A percentile compares a stretch with the other conserved stretches of the same genome.
Evolutionary conservation across 768 basidiomycete genomes (phyloP).

Genomic region (Amanita rimosa): DNA sequence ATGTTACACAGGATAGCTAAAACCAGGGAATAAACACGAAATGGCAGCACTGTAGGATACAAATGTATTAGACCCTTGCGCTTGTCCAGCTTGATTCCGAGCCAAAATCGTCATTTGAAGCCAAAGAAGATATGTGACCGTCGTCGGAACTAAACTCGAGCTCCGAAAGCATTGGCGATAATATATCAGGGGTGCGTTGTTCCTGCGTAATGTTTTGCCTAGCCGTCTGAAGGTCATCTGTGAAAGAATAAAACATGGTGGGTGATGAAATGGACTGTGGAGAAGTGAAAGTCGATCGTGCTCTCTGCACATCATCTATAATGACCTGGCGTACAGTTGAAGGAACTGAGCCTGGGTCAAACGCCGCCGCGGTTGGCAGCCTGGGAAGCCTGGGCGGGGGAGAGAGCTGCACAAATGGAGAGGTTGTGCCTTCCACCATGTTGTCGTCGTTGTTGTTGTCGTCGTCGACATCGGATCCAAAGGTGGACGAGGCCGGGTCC

Average conservation of each 20-base stretch:
- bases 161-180: slow-evolving; percentile 4
- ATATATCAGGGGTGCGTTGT: background rate
- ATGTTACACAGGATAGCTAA: background rate
- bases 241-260: slow-evolving; percentile 4
- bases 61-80: background rate
- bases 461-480: no score
- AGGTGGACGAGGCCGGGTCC: background rate
- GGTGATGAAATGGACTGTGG: background rate
- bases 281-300: background rate
- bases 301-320: no score
- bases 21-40: background rate
- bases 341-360: background rate
- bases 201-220: background rate
- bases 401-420: background rate
- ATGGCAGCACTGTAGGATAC: background rate
- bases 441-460: no score
- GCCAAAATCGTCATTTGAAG: background rate
- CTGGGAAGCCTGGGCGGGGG: background rate
- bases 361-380: no score
- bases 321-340: background rate
- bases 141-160: slow-evolving; percentile 5
- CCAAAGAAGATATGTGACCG: background rate
- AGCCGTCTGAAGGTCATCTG: background rate
- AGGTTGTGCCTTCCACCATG: background rate
- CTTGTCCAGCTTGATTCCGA: slow-evolving; percentile 4